Percentiles rank a stretch among this genome's conserved stretches.
Evolutionary conservation across 257 asterid species (phyloP).

Genomic region (Petunia axillaris): DNA sequence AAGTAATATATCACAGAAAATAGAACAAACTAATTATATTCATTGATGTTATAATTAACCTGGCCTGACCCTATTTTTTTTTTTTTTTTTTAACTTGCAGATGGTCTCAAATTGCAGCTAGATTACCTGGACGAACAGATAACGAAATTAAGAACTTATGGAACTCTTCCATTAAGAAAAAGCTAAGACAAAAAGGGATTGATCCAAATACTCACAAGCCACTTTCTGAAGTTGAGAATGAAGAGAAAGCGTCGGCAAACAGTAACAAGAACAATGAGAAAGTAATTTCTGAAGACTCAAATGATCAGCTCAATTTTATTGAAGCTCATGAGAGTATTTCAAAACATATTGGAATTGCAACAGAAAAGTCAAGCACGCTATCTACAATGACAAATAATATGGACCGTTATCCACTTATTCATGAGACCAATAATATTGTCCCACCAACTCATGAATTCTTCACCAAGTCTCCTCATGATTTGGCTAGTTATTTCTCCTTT

Average conservation of each 20-base stretch:
- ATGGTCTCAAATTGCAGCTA: slow-evolving; percentile 94
- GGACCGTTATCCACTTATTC: slow-evolving; percentile 37
- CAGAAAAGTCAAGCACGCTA: slow-evolving; percentile 33
- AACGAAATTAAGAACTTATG: slow-evolving; percentile 90
- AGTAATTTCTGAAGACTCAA: slow-evolving; percentile 47
- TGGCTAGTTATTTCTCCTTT: slow-evolving; percentile 52
- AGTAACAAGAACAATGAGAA: slow-evolving; percentile 45
- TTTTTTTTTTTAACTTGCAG: slow-evolving; percentile 35
- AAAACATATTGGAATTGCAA: background rate
- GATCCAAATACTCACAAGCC: slow-evolving; percentile 91
- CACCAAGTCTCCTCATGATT: slow-evolving; percentile 39
- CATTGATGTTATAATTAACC: background rate
- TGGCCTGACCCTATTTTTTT: background rate
- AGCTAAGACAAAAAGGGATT: slow-evolving; percentile 79
- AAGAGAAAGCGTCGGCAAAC: slow-evolving; percentile 35
- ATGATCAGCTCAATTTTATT: slow-evolving; percentile 49
- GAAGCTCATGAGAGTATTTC: slow-evolving; percentile 31
- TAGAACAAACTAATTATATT: background rate
- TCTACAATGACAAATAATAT: slow-evolving; percentile 27
- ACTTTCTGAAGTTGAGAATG: slow-evolving; percentile 52
- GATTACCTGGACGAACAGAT: slow-evolving; percentile 89
- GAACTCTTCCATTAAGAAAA: slow-evolving; percentile 92
- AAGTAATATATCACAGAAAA: slow-evolving; percentile 41
- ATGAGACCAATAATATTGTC: slow-evolving; percentile 9
- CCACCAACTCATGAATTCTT: slow-evolving; percentile 63